Percentiles rank a stretch among this genome's conserved stretches.
These are phyloP conservation scores for Spathaspora boniae DNA, from an alignment of 805 yeast genomes.

Conservation along the genomic window DNA sequence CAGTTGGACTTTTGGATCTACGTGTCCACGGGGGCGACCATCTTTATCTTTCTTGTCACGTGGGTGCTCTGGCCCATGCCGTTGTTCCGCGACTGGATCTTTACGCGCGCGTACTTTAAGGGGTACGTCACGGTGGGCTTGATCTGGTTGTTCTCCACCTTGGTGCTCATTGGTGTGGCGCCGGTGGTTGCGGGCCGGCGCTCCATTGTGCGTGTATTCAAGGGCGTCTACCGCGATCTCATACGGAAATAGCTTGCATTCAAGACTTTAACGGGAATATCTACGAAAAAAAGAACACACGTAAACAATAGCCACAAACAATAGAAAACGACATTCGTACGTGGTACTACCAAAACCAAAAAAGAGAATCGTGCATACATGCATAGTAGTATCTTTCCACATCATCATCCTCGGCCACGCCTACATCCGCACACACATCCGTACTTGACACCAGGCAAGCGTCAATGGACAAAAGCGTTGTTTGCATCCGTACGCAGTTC, in stretches of 20 bases:
- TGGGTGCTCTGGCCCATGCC: slow-evolving; percentile 43
- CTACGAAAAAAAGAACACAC: too few species aligned
- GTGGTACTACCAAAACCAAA: too few species aligned
- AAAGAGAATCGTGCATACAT: too few species aligned
- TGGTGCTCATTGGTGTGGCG: slow-evolving; percentile 26
- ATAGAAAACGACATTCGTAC: too few species aligned
- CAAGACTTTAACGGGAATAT: too few species aligned
- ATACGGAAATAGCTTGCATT: slow-evolving; percentile 9
- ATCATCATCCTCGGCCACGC: too few species aligned
- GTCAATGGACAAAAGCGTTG: too few species aligned
- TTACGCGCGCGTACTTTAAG: slow-evolving; percentile 30
- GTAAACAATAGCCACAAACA: too few species aligned
- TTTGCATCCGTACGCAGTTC: too few species aligned
- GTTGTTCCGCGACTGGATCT: slow-evolving; percentile 37
- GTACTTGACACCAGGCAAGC: too few species aligned
- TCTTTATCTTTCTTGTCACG: slow-evolving; percentile 23
- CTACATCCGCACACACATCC: too few species aligned
- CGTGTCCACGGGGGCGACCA: slow-evolving; percentile 22
- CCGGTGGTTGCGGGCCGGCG: slow-evolving; percentile 34
- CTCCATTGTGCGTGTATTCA: slow-evolving; percentile 17
- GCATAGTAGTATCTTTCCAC: too few species aligned
- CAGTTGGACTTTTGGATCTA: slow-evolving; percentile 15
- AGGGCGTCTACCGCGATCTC: slow-evolving; percentile 18
- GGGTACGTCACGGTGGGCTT: slow-evolving; percentile 37
- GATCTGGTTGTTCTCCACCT: slow-evolving; percentile 36